A percentile compares a stretch with the other conserved stretches of the same genome.
phyloP scores from a whole-genome alignment of 176 grass and related monocot genomes.

The Oryza nivara region DNA sequence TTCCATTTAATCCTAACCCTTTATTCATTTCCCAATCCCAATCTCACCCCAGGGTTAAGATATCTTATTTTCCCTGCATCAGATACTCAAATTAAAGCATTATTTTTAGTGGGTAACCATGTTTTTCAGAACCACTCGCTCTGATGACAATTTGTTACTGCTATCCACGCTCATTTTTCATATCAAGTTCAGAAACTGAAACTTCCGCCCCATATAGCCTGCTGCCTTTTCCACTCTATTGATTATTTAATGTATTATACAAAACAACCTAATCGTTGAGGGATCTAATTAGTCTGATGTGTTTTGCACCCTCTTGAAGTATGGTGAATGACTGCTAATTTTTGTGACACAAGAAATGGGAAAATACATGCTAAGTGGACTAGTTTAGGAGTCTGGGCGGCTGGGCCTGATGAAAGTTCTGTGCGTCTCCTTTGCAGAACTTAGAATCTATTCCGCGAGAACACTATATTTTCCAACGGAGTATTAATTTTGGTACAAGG shows the following conservation, averaged over 20 bases:
- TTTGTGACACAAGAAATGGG: neutral
- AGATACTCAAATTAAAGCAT: neutral
- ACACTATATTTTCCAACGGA: neutral
- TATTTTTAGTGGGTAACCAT: neutral
- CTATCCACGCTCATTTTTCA: neutral
- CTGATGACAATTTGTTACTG: neutral
- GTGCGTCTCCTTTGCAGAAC: neutral
- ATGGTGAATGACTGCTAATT: too few relatives aligned
- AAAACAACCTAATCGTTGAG: neutral
- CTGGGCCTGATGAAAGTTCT: neutral
- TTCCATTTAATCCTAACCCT: too few relatives aligned
- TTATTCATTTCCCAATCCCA: too few relatives aligned
- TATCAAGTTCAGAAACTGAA: neutral
- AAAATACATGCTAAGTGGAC: neutral
- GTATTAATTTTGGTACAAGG: neutral
- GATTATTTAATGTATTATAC: neutral
- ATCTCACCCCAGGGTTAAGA: neutral
- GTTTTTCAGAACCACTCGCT: neutral
- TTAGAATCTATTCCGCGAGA: neutral
- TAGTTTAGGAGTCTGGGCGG: neutral
- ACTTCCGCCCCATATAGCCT: neutral
- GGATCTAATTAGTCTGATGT: neutral
- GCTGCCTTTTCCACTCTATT: neutral
- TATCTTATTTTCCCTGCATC: neutral
- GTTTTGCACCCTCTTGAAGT: neutral